Evolutionary conservation across 768 basidiomycete genomes (phyloP), one percentile per base, ranked within the genome.

Genomic region (Suillus plorans): DNA sequence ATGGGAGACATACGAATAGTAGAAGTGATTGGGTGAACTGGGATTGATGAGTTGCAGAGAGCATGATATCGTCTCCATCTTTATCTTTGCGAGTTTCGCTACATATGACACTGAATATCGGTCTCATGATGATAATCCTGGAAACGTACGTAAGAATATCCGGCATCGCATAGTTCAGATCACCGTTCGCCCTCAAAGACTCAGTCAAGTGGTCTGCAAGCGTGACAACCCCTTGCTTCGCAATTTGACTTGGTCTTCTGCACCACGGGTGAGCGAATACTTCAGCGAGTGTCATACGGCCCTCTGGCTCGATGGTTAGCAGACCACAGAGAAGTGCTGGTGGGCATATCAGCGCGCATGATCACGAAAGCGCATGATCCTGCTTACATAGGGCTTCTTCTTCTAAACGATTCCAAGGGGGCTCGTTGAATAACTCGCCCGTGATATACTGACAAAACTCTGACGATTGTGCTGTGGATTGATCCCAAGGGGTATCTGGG

Each of bases 401-500:
- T 36, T 79, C 77, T 56, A 98, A 84, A 10, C 86, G 79, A 60
- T 80, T 85, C 97, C 97, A 99, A 0, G 97, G 97, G 1, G 79
- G 80, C 63, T 92, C 86, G 5, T 83, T 74, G 68, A 93, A 89
- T 63, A 96, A 85, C 58, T 89, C 80, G 5, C 94, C 94, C 0
- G 83, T 82, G 2, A 90, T 71, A 73, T 92, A 99, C 10, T 85
- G 84, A n/a, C 77, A 73, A 70, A 86, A 99, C 75, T 99, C 97
- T 1, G 86, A 85, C 65, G 91, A 92, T n/a, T 81, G 80, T 1
- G 74, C 69, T 0, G 95, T 94, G 3, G 97, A 94, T 72, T 96
- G 91, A 71, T 98, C 97, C 97, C 97, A 99, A 2, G 97, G 97
- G 0, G 97, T 98, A 71, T 97, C 96, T 98, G 62, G 42, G 31